These are phyloP conservation scores for Phytophthora pseudosyringae DNA, from an alignment of 352 stramenopile genomes.

Conservation along the genomic window DNA sequence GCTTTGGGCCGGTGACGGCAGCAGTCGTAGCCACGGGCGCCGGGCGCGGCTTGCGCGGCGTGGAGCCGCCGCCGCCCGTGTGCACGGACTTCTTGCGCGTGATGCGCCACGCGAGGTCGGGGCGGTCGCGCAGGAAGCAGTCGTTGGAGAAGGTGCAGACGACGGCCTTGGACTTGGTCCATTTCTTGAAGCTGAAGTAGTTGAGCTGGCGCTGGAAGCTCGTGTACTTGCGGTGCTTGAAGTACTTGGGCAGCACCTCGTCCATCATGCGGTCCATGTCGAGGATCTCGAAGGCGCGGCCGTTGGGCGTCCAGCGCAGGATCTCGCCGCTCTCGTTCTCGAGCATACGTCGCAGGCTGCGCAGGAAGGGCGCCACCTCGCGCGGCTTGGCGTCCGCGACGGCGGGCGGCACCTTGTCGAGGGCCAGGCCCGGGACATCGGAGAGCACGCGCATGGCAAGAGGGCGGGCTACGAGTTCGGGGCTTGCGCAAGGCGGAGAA, in stretches of 20 bases:
- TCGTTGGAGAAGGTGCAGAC: constrained; percentile 83
- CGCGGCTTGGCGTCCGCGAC: constrained; percentile 12
- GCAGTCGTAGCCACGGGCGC: background rate
- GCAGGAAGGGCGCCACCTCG: constrained; percentile 63
- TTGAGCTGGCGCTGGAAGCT: constrained; percentile 92
- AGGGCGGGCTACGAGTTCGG: background rate
- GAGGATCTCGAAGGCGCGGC: constrained; percentile 86
- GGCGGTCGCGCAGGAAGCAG: constrained; percentile 66
- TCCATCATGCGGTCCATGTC: constrained; percentile 71
- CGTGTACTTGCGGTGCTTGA: constrained; percentile 87
- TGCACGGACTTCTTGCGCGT: constrained; percentile 69
- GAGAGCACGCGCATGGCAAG: constrained; percentile 26
- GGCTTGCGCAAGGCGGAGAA: constrained; percentile 7
- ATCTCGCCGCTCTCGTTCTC: constrained; percentile 53
- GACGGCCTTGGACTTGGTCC: constrained; percentile 78
- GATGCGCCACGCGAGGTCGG: constrained; percentile 65
- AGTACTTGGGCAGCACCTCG: constrained; percentile 82
- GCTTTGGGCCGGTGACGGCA: background rate
- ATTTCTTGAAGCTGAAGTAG: constrained; percentile 81
- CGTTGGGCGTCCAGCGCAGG: constrained; percentile 57
- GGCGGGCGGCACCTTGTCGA: constrained; percentile 20
- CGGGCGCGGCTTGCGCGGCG: constrained; percentile 11
- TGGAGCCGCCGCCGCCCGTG: constrained; percentile 15
- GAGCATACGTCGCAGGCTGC: constrained; percentile 62
- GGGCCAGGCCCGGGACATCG: constrained; percentile 7